A percentile compares a stretch with the other conserved stretches of the same genome.
Conservation (phyloP, 768 basidiomycete species). For the Leccinum olivaceopallidum region DNA sequence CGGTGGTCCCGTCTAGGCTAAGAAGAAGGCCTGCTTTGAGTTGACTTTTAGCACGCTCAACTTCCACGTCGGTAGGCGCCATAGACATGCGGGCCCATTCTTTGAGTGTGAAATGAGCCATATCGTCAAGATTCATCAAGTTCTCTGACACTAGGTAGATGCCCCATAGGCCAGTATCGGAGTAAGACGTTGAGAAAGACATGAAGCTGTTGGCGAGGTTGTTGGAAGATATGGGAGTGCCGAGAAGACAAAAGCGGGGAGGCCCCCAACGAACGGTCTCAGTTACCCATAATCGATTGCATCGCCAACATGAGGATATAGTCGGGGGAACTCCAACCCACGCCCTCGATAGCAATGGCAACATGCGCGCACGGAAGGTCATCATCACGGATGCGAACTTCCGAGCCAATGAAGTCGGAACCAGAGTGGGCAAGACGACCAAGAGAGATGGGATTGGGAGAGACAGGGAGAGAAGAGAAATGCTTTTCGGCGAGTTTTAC, state of each 20-base stretch:
- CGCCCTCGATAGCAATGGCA: slow-evolving; percentile 97
- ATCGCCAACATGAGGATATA: slow-evolving; percentile 99
- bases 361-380: slow-evolving; percentile 86
- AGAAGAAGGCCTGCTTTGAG: slow-evolving; percentile 93
- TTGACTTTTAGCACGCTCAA: slow-evolving; percentile 98
- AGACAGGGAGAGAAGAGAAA: slow-evolving; percentile 87
- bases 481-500: slow-evolving; percentile 95
- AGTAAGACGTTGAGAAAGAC: slow-evolving; percentile 98
- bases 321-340: slow-evolving; percentile 96
- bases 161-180: slow-evolving; percentile 98
- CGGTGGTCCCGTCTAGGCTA: slow-evolving; percentile 90
- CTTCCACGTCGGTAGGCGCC: slow-evolving; percentile 78
- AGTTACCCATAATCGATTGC: slow-evolving; percentile 98
- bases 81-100: slow-evolving; percentile 97
- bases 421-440: slow-evolving; percentile 76
- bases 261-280: slow-evolving; percentile 95
- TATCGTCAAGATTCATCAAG: slow-evolving; percentile 88
- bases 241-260: slow-evolving; percentile 87
- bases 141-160: slow-evolving; percentile 98
- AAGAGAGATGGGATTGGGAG: slow-evolving; percentile 84
- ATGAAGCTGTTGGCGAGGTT: slow-evolving; percentile 99
- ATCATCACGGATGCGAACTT: slow-evolving; percentile 95
- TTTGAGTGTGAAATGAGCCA: slow-evolving; percentile 89
- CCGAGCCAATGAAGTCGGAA: slow-evolving; percentile 87
- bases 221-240: slow-evolving; percentile 83